Base-by-base conservation (phyloP, 768 basidiomycete genomes). In the Hydnomerulius pinastri region DNA sequence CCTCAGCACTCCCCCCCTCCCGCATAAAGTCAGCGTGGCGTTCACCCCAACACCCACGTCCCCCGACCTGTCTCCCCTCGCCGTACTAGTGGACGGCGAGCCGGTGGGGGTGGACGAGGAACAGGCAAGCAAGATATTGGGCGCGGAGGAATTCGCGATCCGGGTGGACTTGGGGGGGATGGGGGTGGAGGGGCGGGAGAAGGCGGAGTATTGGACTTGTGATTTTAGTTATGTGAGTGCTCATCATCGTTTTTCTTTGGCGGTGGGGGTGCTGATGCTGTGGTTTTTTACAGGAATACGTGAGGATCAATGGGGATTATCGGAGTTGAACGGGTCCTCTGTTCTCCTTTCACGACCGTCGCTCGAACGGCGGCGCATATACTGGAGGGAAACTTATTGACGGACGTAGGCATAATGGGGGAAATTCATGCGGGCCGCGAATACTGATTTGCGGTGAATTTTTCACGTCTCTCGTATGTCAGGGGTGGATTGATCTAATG, bases 161-260 rank as follows among this genome's bases (percentile, higher is more conserved):
- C 66, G 76, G 30, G 84, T 98, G 32, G 87, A 96, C 61, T 75
- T 98, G 2, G 90, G 90, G 6, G 65, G 65, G 11, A 65, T 65
- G n/a, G 63, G 65, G 0, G 61, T 66, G 20, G 73, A 87, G 48
- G 87, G 87, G 4, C 75, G 75, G 11, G 87, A 85, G 53, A 81
- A 78, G 51, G 94, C 94, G 17, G 81, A 76, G 56, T 98, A 97
- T 66, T 99, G 91, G 90, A 98, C 95, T 1, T 98, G 95, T 63
- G 95, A 98, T 74, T 92, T 98, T 66, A 95, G 92, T 66, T 96
- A 98, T 78, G 94, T 94, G 70, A 75, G 91, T 82, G 10, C n/a
- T 38, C 32, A 10, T 43, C 35, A 37, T 20, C 9, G 15, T 48
- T 54, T 18, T 21, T 44, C 10, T 13, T 18, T 30, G 27, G 11